Evolutionary conservation across 192 early-diverging fungal genomes (phyloP), one percentile per base, ranked within the genome.

Genomic region (Backusella tarrabulga): DNA sequence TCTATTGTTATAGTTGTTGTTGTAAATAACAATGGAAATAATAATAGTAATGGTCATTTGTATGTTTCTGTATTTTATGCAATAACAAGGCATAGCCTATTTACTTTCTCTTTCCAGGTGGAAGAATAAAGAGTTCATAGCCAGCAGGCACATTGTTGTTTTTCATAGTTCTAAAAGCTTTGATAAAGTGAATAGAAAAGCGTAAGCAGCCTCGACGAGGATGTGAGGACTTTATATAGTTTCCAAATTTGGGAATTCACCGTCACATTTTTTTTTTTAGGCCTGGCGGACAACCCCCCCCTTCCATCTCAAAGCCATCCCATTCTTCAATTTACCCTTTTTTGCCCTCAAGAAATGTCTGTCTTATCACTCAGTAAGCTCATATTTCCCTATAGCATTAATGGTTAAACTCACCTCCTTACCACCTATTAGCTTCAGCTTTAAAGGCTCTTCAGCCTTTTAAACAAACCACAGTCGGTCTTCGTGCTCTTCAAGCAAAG

Each of bases 371-470:
- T 70, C 21, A 70, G 68, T 70, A 70, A 21, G 68, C 38, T 40
- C 11, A 35, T 8, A 34, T 17, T 9, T 36, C 11, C 3, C 3
- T 21, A 17, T 70, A 41, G 1, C 21, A 40, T 7, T 36, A 6
- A n/a, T 23, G 11, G 9, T n/a, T 40, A 23, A 38, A 70, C 11
- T 21, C 3, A 70, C 36, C 38, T 6, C 8, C 9, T 36, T 70
- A 21, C 4, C 9, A 8, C 21, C 12, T 12, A 41, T 11, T 76
- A 76, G 74, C 56, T 32, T 63, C 44, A 78, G 77, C 77, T 32
- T 66, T 78, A 56, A 78, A 78, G 77, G 77, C 56, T 21, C 41
- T 78, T 19, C 68, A 78, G 26, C 77, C 77, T 32, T 72, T 78
- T 34, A 71, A 78, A 60, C 42, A 60, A 29, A 21, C 42, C 38